A percentile compares a stretch with the other conserved stretches of the same genome.
Conservation (phyloP, 495 filamentous ascomycete genomes). For the Podospora australis region DNA sequence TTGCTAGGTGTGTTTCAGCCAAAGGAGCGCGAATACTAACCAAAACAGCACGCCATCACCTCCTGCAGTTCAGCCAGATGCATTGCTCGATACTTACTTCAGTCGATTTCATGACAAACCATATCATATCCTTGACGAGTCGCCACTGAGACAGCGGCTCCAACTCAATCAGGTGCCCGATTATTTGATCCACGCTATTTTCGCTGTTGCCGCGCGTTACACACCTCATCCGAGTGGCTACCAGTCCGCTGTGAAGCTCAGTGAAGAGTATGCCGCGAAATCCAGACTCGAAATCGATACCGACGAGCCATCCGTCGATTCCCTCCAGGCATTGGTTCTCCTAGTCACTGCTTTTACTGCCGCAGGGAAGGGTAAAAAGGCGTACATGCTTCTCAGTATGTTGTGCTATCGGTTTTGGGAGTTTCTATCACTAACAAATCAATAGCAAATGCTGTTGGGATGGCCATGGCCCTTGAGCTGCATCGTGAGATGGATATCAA, state of each 20-base stretch:
- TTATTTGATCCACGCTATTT: conserved; percentile 63
- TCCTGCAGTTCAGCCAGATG: conserved; percentile 43
- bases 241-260: conserved; percentile 51
- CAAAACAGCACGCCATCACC: conserved; percentile 38
- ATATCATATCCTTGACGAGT: conserved; percentile 70
- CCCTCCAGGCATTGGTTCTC: conserved; percentile 67
- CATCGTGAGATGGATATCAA: conserved; percentile 62
- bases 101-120: conserved; percentile 69
- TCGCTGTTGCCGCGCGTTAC: conserved; percentile 67
- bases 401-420: background rate
- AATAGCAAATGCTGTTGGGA: conserved; percentile 67
- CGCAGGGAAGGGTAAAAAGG: conserved; percentile 72
- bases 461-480: conserved; percentile 71
- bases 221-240: conserved; percentile 53
- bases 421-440: background rate
- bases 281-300: conserved; percentile 64
- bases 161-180: conserved; percentile 58
- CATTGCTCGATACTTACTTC: conserved; percentile 71
- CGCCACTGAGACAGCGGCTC: conserved; percentile 58
- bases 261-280: conserved; percentile 62
- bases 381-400: conserved; percentile 77
- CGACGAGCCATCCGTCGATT: conserved; percentile 72
- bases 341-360: conserved; percentile 69
- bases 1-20: no score
- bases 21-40: no score